Conservation (phyloP, 352 stramenopile species). For the Heterotrichella gracilis region DNA sequence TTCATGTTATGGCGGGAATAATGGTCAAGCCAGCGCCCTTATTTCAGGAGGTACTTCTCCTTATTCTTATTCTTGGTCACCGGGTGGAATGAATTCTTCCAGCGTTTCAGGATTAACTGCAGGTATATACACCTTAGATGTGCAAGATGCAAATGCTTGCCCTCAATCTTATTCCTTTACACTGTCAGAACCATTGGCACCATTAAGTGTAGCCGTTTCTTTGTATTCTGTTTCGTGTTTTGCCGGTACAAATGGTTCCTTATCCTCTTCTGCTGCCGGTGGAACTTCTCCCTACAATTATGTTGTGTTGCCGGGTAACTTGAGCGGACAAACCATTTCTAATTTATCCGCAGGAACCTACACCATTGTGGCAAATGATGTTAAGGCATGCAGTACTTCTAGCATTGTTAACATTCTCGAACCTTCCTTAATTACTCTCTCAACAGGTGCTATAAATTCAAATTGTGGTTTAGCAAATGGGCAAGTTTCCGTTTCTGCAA, state of each 20-base stretch:
- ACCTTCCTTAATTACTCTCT: too few relatives aligned
- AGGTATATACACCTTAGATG: background rate
- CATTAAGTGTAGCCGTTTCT: background rate
- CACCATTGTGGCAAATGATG: too few relatives aligned
- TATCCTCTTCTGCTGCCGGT: background rate
- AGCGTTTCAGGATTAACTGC: background rate
- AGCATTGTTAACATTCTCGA: too few relatives aligned
- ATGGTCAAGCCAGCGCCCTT: background rate
- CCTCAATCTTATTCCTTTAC: background rate
- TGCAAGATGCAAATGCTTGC: background rate
- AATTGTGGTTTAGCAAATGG: background rate
- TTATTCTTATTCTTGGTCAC: background rate
- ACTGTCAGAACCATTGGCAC: background rate
- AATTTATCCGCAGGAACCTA: background rate
- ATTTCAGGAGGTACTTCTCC: background rate
- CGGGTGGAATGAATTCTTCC: too few relatives aligned
- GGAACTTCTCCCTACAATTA: background rate
- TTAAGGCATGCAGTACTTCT: too few relatives aligned
- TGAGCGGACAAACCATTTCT: background rate
- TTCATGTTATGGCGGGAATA: background rate
- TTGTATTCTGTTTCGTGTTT: too few relatives aligned
- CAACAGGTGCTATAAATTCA: too few relatives aligned
- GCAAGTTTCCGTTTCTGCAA: background rate
- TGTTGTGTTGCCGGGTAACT: background rate
- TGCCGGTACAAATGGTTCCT: background rate